phyloP scores from a whole-genome alignment of 73 alveolate genomes.

The Uronychia setigera region DNA sequence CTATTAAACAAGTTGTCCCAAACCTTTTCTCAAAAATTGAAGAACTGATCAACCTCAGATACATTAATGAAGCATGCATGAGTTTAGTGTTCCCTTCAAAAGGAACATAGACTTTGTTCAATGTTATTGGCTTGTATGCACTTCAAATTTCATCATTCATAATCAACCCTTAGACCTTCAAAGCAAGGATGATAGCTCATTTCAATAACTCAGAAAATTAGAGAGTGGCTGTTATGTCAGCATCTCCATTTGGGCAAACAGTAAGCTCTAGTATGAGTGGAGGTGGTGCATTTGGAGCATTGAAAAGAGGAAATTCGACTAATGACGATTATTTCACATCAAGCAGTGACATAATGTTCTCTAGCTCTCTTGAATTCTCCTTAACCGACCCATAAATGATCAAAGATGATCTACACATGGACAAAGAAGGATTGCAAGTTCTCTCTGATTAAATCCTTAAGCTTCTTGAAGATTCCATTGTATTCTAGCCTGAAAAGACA shows the following conservation, averaged over 20 bases:
- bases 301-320: slow-evolving; percentile 16
- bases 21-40: slow-evolving; percentile 30
- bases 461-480: background rate
- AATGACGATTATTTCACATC: slow-evolving; percentile 21
- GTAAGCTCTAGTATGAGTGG: too few species aligned
- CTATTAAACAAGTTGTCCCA: too few species aligned
- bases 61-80: slow-evolving; percentile 59
- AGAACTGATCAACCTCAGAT: slow-evolving; percentile 42
- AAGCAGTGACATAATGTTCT: slow-evolving; percentile 37
- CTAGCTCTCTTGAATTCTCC: slow-evolving; percentile 20
- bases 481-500: slow-evolving; percentile 39
- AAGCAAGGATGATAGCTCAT: slow-evolving; percentile 27
- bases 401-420: slow-evolving; percentile 1
- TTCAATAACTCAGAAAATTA: slow-evolving; percentile 16
- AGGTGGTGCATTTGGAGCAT: background rate
- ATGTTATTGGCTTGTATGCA: slow-evolving; percentile 49
- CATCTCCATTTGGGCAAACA: background rate
- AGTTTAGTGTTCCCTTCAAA: slow-evolving; percentile 59
- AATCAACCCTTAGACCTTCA: slow-evolving; percentile 28
- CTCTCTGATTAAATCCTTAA: background rate
- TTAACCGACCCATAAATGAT: slow-evolving; percentile 6
- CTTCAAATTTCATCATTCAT: slow-evolving; percentile 50
- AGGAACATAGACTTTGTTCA: slow-evolving; percentile 48
- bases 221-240: background rate
- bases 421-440: background rate